These are phyloP conservation scores for Tothia fuscella DNA, from an alignment of 2,329 filamentous ascomycete genomes.

Conservation along the genomic window DNA sequence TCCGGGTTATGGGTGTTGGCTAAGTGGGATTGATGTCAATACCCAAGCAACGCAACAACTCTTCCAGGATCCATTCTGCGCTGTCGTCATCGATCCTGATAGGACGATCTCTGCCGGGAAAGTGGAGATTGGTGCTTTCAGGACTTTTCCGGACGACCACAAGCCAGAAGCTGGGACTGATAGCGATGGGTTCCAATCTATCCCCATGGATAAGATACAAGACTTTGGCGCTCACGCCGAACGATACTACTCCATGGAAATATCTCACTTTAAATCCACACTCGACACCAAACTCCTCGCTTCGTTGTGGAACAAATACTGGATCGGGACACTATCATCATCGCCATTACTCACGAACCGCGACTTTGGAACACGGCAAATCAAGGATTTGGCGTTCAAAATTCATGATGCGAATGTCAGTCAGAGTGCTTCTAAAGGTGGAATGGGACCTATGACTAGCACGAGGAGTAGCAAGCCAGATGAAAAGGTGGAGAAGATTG, in stretches of 20 bases:
- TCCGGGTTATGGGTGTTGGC: constrained; percentile 95
- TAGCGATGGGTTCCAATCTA: constrained; percentile 56
- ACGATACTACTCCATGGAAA: constrained; percentile 82
- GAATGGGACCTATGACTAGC: constrained; percentile 16
- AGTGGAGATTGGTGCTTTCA: constrained; percentile 93
- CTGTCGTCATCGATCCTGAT: constrained; percentile 92
- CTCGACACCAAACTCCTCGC: constrained; percentile 80
- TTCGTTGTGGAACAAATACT: constrained; percentile 96
- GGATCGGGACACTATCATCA: constrained; percentile 90
- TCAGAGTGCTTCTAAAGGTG: constrained; percentile 21
- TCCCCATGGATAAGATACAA: constrained; percentile 85
- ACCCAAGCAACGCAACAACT: constrained; percentile 80
- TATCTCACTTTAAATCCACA: constrained; percentile 88
- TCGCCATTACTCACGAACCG: constrained; percentile 84
- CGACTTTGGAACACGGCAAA: constrained; percentile 86
- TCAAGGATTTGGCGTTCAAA: constrained; percentile 76
- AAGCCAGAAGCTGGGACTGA: constrained; percentile 34
- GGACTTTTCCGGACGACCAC: constrained; percentile 73
- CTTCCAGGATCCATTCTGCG: constrained; percentile 82
- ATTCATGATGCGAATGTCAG: constrained; percentile 51
- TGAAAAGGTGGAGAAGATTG: constrained; percentile 46
- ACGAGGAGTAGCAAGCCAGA: too few relatives aligned
- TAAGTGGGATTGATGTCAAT: constrained; percentile 86
- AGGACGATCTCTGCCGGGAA: constrained; percentile 89
- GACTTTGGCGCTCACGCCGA: constrained; percentile 90